Evolutionary conservation across 2,329 filamentous ascomycete genomes (phyloP).

Genomic region (Sphaerulina musiva): DNA sequence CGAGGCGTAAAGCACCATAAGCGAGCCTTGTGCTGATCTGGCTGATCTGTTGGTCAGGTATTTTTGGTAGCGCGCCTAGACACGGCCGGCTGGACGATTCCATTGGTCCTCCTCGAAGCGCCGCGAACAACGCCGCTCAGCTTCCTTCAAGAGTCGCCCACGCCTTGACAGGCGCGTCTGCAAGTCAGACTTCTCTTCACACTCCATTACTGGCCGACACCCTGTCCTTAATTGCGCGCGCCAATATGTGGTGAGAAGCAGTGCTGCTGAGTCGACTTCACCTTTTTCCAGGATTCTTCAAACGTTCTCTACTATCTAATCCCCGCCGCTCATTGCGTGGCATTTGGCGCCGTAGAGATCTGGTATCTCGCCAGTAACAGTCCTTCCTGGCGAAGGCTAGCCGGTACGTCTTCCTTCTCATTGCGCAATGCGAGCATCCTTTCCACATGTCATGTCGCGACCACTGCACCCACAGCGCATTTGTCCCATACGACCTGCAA

Average conservation of each 20-base stretch:
- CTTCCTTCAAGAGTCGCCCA: slow-evolving; percentile 10
- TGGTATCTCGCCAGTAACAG: slow-evolving; percentile 30
- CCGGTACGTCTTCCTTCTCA: slow-evolving; percentile 27
- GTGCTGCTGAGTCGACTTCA: slow-evolving; percentile 22
- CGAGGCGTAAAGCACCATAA: neutral
- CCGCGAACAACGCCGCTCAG: slow-evolving; percentile 7
- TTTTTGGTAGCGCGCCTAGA: slow-evolving; percentile 11
- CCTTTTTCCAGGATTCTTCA: slow-evolving; percentile 13
- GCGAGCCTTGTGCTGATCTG: slow-evolving; percentile 3
- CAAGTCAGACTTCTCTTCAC: slow-evolving; percentile 11
- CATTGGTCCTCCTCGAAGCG: slow-evolving; percentile 6
- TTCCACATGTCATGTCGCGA: slow-evolving; percentile 12
- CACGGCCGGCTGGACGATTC: slow-evolving; percentile 2
- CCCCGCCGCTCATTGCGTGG: slow-evolving; percentile 23
- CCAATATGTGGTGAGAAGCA: slow-evolving; percentile 27
- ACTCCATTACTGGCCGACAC: slow-evolving; percentile 15
- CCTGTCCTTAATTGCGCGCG: slow-evolving; percentile 14
- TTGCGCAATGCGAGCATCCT: slow-evolving; percentile 19
- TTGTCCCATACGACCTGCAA: slow-evolving; percentile 14
- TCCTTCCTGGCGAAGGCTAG: slow-evolving; percentile 31
- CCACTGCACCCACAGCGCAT: slow-evolving; percentile 15
- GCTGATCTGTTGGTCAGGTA: slow-evolving; percentile 9
- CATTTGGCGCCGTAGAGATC: slow-evolving; percentile 30
- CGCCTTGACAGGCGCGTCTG: slow-evolving; percentile 8
- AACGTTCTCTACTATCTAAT: slow-evolving; percentile 19